Percentiles rank a stretch among this genome's conserved stretches.
Conservation (phyloP, 2,329 filamentous ascomycete genomes). For the Cytospora mali region DNA sequence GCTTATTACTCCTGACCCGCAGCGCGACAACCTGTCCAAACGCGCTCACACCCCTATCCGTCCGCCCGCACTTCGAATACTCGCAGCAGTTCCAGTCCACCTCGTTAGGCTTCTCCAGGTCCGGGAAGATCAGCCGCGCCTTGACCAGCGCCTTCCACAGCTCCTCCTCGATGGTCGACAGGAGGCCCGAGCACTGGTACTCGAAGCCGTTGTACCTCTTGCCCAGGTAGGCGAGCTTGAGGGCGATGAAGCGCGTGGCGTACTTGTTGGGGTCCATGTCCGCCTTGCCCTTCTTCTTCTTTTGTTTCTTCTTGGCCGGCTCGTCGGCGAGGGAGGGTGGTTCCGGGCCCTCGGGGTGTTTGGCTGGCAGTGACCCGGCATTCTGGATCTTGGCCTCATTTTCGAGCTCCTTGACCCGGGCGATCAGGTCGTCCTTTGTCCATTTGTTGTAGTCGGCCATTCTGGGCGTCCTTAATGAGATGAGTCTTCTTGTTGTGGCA, state of each 20-base stretch:
- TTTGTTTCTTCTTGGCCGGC: conserved; percentile 21
- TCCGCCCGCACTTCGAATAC: conserved; percentile 94
- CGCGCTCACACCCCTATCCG: conserved; percentile 89
- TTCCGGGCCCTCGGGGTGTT: not conserved
- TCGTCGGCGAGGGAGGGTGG: not conserved
- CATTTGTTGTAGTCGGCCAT: conserved; percentile 61
- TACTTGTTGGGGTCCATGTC: conserved; percentile 80
- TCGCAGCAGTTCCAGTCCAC: conserved; percentile 83
- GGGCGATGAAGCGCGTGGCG: conserved; percentile 78
- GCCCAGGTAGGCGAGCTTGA: conserved; percentile 93
- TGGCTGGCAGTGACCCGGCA: not conserved
- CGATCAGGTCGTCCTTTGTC: conserved; percentile 69
- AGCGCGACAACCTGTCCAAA: conserved; percentile 95
- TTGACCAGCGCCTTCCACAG: conserved; percentile 89
- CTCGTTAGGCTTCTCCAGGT: conserved; percentile 62
- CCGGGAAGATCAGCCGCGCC: conserved; percentile 69
- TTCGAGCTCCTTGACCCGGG: conserved; percentile 70
- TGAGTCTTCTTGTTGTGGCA: not conserved
- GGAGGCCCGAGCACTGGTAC: conserved; percentile 71
- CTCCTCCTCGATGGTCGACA: conserved; percentile 89
- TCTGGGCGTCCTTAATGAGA: not conserved
- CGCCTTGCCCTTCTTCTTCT: conserved; percentile 51
- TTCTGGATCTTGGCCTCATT: conserved; percentile 52
- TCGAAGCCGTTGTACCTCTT: conserved; percentile 93
- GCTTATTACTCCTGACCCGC: conserved; percentile 77